A percentile compares a stretch with the other conserved stretches of the same genome.
Evolutionary conservation across 495 filamentous ascomycete species (phyloP).

Genomic region (Cladorrhinum samala): DNA sequence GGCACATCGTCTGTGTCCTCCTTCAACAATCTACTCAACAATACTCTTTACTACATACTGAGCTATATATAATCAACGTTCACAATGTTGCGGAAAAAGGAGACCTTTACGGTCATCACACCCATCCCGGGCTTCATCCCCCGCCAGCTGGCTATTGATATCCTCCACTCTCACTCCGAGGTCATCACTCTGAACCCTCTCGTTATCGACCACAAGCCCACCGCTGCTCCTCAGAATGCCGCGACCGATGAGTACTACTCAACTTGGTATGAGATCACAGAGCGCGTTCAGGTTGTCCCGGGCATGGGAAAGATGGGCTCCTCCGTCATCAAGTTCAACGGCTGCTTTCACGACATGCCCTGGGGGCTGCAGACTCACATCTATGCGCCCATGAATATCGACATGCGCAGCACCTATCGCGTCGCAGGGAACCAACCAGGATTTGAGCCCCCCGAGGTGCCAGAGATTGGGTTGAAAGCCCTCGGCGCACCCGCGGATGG

Average conservation of each 20-base stretch:
- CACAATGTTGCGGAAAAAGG: conserved; percentile 45
- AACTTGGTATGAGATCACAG: conserved; percentile 61
- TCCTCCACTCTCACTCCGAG: conserved; percentile 52
- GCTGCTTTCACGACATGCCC: conserved; percentile 65
- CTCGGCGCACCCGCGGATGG: conserved; percentile 53
- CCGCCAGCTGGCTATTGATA: conserved; percentile 41
- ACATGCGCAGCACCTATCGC: conserved; percentile 46
- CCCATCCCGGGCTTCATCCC: conserved; percentile 45
- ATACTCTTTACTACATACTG: too few relatives aligned
- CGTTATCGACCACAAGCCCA: conserved; percentile 57
- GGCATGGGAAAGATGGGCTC: conserved; percentile 53
- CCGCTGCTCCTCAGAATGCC: conserved; percentile 57
- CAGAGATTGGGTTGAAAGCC: conserved; percentile 50
- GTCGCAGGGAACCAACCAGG: conserved; percentile 58
- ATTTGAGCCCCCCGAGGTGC: conserved; percentile 48
- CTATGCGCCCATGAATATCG: conserved; percentile 56
- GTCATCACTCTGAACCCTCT: conserved; percentile 75
- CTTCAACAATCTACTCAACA: neutral
- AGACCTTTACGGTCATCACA: conserved; percentile 42
- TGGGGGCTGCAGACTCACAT: conserved; percentile 69
- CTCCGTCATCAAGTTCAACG: conserved; percentile 64
- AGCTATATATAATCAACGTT: too few relatives aligned
- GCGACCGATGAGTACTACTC: conserved; percentile 63
- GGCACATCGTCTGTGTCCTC: too few relatives aligned
- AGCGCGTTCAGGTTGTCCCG: conserved; percentile 62